Evolutionary conservation across 2,329 filamentous ascomycete genomes (phyloP).

Genomic region (Alternaria sp.): DNA sequence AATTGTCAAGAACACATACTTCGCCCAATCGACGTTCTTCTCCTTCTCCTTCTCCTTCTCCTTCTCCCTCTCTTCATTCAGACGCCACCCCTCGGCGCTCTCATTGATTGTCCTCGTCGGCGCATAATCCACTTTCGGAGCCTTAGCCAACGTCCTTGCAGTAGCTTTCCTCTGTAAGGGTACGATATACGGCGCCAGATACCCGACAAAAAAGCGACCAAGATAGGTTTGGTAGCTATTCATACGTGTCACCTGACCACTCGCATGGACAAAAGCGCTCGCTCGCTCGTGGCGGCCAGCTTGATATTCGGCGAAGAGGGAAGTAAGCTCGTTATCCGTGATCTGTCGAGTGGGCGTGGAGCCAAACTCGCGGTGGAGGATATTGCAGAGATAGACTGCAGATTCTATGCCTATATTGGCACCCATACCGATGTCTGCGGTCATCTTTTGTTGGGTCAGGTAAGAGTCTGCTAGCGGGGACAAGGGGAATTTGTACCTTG

Average conservation of each 20-base stretch:
- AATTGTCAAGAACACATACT: neutral
- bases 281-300: conserved; percentile 17
- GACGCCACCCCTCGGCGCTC: conserved; percentile 17
- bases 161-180: conserved; percentile 4
- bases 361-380: conserved; percentile 22
- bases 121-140: conserved; percentile 26
- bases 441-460: conserved; percentile 22
- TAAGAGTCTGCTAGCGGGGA: neutral
- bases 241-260: conserved; percentile 21
- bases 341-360: conserved; percentile 15
- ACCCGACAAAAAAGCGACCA: conserved; percentile 13
- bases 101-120: conserved; percentile 25
- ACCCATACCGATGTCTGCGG: conserved; percentile 28
- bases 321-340: conserved; percentile 11
- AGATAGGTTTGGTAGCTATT: conserved; percentile 20
- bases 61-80: neutral
- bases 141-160: conserved; percentile 8
- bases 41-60: neutral
- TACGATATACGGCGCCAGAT: conserved; percentile 6
- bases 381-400: conserved; percentile 28
- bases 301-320: conserved; percentile 25
- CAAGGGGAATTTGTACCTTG: conserved; percentile 41
- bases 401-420: conserved; percentile 34
- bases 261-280: conserved; percentile 16
- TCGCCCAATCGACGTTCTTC: neutral